Evolutionary conservation across 2,329 filamentous ascomycete species (phyloP), one percentile per base, ranked within the genome.

Genomic region (Aureobasidium lini): DNA sequence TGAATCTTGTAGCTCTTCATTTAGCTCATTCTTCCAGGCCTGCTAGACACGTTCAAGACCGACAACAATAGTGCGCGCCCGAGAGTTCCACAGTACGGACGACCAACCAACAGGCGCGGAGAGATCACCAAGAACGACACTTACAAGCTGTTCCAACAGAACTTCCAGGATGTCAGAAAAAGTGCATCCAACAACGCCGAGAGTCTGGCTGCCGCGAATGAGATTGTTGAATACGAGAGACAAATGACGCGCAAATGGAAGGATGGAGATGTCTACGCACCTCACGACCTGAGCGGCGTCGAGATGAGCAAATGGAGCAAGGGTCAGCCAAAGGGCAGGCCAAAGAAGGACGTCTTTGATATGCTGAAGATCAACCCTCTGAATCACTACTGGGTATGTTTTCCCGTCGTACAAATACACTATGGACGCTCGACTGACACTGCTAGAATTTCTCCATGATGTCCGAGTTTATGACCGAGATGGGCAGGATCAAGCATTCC

Each of bases 371-470:
- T 96, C 61, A 87, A 90, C 66, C 93, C 94, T 13, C 67, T 94
- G 61, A 83, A 89, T 65, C 84, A 94, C 75, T 99, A 97, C 76
- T 90, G 91, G 81, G 91, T 95, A 73, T 56, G 79, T 74, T 62
- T n/a, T 40, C 18, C 18, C 32, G 6, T 9, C 11, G 7, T 7
- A 18, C 28, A 8, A 5, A 1, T n/a, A 6, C 10, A 2, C 56
- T 37, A 32, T 63, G 23, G 23, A 23, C 23, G 23, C 23, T 4
- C 6, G 9, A 23, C 54, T 57, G 13, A 57, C 47, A 1, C 34
- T 3, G 11, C 18, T 50, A 96, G 91, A 99, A 99, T 76, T 95
- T 95, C 72, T 84, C 89, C 39, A 84, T 99, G 62, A 88, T 97
- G 75, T 88, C 88, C 34, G 91, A 96, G 72, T 96, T 88, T 72